Evolutionary conservation across 1,284 basidiomycete species (phyloP), one percentile per base, ranked within the genome.

Genomic region (Cutaneotrichosporon cutaneum): DNA sequence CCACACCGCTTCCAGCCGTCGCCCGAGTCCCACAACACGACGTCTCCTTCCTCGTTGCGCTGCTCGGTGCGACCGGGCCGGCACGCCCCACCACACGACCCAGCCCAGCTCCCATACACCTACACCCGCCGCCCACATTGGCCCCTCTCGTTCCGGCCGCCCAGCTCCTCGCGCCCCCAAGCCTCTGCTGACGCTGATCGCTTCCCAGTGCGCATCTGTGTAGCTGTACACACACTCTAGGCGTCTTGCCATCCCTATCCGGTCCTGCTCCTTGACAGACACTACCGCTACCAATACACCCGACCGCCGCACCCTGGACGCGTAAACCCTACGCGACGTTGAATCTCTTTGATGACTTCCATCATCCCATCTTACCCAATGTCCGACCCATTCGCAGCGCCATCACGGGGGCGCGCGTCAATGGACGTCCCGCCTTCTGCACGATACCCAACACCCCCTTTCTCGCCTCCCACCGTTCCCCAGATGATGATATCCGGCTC

Each of bases 351-450:
- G 26, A 60, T 62, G 62, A 33, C 67, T 22, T 56, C 62, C 7
- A 51, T 62, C 42, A 48, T 61, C 22, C 60, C 59, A 30, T 60
- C 59, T 35, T 62, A 62, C 55, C 44, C 63, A 44, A 65, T 64
- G 62, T 59, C 66, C 26, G 66, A 67, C 53, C 66, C 63, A 30
- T 64, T 64, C 36, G 66, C 62, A 54, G 58, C 60, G 35, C 59
- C 62, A 18, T 39, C 60, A 33, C 51, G 27, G 9, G 55, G 58
- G 54, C 66, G 56, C 58, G 59, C 58, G 56, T 59, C 65, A 4
- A 33, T 61, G 24, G 65, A 67, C 32, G 59, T 59, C 47, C 59
- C 42, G 30, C 45, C 47, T 16, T 44, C 59, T 3, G 54, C 59
- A 33, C 44, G 62, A 35, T 64, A 61, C 55, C 51, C 62, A 16